phyloP scores from a whole-genome alignment of 2,329 filamentous ascomycete species.

The Cordyceps farinosa region DNA sequence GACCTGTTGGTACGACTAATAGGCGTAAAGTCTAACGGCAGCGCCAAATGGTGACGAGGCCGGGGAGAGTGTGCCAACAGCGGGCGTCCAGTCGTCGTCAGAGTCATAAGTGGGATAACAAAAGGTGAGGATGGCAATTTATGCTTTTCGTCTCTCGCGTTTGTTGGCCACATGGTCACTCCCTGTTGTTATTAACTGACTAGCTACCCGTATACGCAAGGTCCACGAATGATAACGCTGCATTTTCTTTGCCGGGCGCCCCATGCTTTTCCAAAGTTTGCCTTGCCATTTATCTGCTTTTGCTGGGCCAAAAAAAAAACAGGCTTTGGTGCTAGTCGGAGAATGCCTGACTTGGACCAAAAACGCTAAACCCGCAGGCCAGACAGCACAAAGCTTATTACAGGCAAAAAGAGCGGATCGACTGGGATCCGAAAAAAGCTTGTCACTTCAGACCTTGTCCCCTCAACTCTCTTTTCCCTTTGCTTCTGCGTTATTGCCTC shows the following conservation, averaged over 20 bases:
- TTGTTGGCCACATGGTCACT: neutral
- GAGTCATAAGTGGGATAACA: neutral
- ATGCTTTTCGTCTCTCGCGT: neutral
- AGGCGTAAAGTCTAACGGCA: slow-evolving; percentile 8
- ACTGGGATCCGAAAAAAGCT: neutral
- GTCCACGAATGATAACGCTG: neutral
- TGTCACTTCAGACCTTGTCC: neutral
- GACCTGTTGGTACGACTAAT: too few species aligned
- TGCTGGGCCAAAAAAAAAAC: neutral
- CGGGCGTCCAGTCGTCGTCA: neutral
- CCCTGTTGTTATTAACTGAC: neutral
- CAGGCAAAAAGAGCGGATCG: slow-evolving; percentile 1
- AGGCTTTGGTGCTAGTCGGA: slow-evolving; percentile 3
- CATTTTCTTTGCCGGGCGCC: neutral
- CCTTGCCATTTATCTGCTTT: neutral
- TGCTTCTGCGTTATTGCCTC: neutral
- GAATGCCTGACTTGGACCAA: neutral
- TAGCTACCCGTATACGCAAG: neutral
- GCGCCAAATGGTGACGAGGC: neutral
- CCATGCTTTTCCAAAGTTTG: neutral
- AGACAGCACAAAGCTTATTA: slow-evolving; percentile 7
- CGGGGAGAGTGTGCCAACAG: neutral
- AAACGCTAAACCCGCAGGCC: neutral
- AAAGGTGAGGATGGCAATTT: neutral
- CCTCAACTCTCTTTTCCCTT: neutral